These are phyloP conservation scores for Eucalyptus virginea DNA, from an alignment of 345 rosid genomes.

Conservation along the genomic window DNA sequence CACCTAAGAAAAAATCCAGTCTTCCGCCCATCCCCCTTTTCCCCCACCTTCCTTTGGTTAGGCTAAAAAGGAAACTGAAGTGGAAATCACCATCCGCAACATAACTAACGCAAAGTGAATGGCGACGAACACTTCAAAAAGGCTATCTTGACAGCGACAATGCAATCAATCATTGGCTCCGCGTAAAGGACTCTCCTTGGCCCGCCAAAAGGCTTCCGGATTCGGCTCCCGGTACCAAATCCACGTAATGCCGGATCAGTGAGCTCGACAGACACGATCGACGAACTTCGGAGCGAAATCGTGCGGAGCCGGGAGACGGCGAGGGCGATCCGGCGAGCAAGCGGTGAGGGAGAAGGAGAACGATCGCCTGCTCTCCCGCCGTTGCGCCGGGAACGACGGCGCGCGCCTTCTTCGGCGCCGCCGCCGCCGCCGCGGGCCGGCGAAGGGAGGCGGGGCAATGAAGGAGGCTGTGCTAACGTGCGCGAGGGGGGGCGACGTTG, in stretches of 20 bases:
- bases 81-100: background rate
- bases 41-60: background rate
- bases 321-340: conserved; percentile 21
- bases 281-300: background rate
- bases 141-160: background rate
- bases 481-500: background rate
- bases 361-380: conserved; percentile 46
- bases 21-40: background rate
- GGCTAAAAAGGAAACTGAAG: background rate
- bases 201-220: background rate
- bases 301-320: background rate
- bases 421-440: background rate
- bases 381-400: background rate
- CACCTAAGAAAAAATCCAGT: background rate
- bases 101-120: background rate
- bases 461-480: background rate
- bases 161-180: background rate
- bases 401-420: conserved; percentile 6
- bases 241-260: background rate
- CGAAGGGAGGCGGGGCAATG: background rate
- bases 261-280: background rate
- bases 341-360: conserved; percentile 33
- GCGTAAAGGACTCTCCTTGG: background rate
- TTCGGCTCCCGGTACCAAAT: background rate
- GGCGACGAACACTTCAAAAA: background rate